Base-by-base conservation (phyloP, 495 filamentous ascomycete genomes). In the Daldinia loculata region DNA sequence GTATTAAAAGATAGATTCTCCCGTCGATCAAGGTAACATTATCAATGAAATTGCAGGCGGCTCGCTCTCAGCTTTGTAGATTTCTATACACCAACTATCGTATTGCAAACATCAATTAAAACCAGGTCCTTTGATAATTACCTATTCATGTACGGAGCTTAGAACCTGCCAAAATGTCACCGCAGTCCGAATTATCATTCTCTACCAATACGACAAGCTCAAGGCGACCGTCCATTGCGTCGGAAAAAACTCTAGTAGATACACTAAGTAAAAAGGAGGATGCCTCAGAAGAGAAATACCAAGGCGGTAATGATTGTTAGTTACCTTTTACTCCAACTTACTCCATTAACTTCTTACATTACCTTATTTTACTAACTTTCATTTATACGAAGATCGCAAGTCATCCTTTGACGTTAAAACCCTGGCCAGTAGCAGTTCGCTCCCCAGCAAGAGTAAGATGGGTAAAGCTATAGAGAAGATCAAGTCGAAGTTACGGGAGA, bases 221-320 rank as follows among this genome's bases (percentile, higher is more conserved):
- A 26, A 50, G 66, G 27, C 61, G 70, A 7, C 51, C 36, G 11
- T 73, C 70, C 12, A 63, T 41, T 29, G 43, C 51, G 15, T 73
- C 70, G 15, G 70, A 69, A 17, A 73, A 29, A 30, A 73, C 70
- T 30, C 17, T 73, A 24, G 66, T 73, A 19, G 66, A 60, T 11
- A 30, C 41, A 2, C 22, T 51, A 36, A 43, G 6, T 19, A 51
- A 15, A 6, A 55, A 59, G 6, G 27, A n/a, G 3, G 15, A 59
- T 30, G 12, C 7, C 3, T 39, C 24, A 1, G 27, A 61, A 26
- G 59, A 52, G 29, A 29, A 65, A 27, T 27, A n/a, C 12, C 17
- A 53, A 55, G 56, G 48, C 11, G 3, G 26, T 24, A 7, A 58
- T 17, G 6, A 45, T 26, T 57, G 70, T 73, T 26, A 45, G 70